Evolutionary conservation across 345 rosid genomes (phyloP), one percentile per base, ranked within the genome.

Genomic region (Noccaea bulbosa): DNA sequence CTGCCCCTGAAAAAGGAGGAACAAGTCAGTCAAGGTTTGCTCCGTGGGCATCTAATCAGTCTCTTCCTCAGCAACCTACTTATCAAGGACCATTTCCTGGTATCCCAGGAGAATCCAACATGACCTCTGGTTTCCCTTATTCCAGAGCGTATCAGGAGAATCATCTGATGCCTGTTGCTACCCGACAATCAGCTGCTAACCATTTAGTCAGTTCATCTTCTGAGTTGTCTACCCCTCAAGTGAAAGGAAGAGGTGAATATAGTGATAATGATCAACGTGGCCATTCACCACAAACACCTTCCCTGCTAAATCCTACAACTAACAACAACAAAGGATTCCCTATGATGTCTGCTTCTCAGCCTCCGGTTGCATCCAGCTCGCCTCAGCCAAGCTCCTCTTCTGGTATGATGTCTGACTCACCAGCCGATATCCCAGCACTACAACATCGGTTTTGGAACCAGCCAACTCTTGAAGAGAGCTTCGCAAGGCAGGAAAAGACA

Each of bases 81-180:
- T 78, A 77, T 74, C 81, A 65, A 68, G 85, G 79, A 74, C 81
- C 77, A 44, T 60, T 62, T 63, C 65, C 84, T 59, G 44, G 78
- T 72, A 50, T 57, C 45, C 56, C 66, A 11, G 88, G 82, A 58
- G 84, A 84, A 76, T 32, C 65, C 12, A 77, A 77, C 59, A 30
- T 72, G 1, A 49, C 77, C 44, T 70, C 89, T 50, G 82, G 82
- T 56, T 83, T 83, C 76, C 79, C 91, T 41, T 76, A 78, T 79
- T 58, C 84, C 40, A 77, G 77, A 79, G 81, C 77, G 70, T 72
- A 77, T 73, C 67, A 74, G 61, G 87, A 79, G 66, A 72, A 65
- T 57, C 85, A 76, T 73, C 80, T 65, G 54, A 71, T 73, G 70
- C 44, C 61, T 66, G 78, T 54, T 81, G 63, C 72, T 56, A 78